A percentile compares a stretch with the other conserved stretches of the same genome.
Evolutionary conservation across 257 asterid species (phyloP).

Genomic region (Paulownia fortunei): DNA sequence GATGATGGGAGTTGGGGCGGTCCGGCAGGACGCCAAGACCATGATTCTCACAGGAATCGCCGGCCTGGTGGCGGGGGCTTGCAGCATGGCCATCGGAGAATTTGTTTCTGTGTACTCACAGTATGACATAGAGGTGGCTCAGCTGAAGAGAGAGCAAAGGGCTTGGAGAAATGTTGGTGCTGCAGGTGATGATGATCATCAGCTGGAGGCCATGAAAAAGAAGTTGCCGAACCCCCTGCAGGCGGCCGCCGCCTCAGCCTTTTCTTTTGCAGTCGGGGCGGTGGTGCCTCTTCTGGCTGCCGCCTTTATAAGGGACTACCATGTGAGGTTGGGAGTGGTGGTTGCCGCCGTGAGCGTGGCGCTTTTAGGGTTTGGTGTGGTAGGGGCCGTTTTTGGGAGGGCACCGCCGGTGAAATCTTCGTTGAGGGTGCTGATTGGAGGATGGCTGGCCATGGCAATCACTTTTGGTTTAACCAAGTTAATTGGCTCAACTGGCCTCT

Average conservation of each 20-base stretch:
- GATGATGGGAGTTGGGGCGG: conserved; percentile 79
- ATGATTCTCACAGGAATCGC: conserved; percentile 75
- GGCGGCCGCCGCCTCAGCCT: conserved; percentile 67
- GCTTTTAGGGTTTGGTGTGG: conserved; percentile 58
- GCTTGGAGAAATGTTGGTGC: not conserved
- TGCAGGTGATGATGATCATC: not conserved
- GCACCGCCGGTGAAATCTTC: conserved; percentile 54
- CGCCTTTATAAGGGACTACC: conserved; percentile 43
- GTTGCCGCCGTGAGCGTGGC: conserved; percentile 62
- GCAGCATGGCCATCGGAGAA: conserved; percentile 88
- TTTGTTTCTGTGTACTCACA: conserved; percentile 73
- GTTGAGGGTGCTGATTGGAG: conserved; percentile 68
- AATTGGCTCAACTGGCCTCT: conserved; percentile 40
- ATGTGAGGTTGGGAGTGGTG: conserved; percentile 59
- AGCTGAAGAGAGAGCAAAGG: conserved; percentile 41
- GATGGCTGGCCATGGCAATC: conserved; percentile 73
- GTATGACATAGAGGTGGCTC: conserved; percentile 67
- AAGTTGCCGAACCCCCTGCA: conserved; percentile 60
- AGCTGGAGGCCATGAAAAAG: conserved; percentile 27
- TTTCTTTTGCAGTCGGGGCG: conserved; percentile 68
- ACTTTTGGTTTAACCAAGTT: conserved; percentile 71
- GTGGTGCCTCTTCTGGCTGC: conserved; percentile 67
- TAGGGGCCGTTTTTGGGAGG: conserved; percentile 61
- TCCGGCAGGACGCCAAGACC: conserved; percentile 50
- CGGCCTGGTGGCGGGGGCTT: conserved; percentile 70